Base-by-base conservation (phyloP, 2,329 filamentous ascomycete species). In the Lachnellula willkommii region DNA sequence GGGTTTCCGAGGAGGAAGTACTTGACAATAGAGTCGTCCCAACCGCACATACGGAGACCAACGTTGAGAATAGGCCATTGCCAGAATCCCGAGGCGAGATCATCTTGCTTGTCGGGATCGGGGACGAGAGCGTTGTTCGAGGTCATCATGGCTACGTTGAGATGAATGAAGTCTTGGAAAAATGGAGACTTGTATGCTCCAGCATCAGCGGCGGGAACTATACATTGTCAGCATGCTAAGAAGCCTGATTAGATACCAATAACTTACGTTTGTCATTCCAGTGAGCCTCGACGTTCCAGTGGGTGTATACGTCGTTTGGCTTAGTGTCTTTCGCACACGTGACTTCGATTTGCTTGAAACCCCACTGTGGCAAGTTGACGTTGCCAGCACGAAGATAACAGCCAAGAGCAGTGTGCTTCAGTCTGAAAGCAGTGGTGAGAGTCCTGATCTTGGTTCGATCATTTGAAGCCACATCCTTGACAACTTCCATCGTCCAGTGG, bases 81-180 rank as follows among this genome's bases (percentile, higher is more conserved):
- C 94, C 94, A 99, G 79, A 92, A 96, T 63, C 91, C 80, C 14
- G 94, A 99, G 35, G 94, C 94, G 48, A 99, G 83, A 69, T 99
- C 94, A 68, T 99, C 94, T 73, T 99, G 94, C 82, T 99, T 99
- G 73, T 99, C 94, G 4, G 94, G 93, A 69, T 99, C 94, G 4
- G 94, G 94, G 20, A 99, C 90, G 47, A 99, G 84, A 24, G 94
- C 94, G 70, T 99, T 99, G 81, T 99, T 99, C 40, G 94, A 97
- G 3, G 94, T 99, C 93, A 97, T 96, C 94, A 99, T 99, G 60
- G 94, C 94, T 60, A 99, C 94, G 71, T 99, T 99, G 59, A 97
- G 78, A 72, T 99, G 94, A 61, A 99, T 87, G 68, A 99, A 99
- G 73, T 99, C 94, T 70, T 95, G 92, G 69, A 96, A 79, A 80